phyloP scores from a whole-genome alignment of 192 early-diverging fungal genomes.

The Backusella morwellensis region DNA sequence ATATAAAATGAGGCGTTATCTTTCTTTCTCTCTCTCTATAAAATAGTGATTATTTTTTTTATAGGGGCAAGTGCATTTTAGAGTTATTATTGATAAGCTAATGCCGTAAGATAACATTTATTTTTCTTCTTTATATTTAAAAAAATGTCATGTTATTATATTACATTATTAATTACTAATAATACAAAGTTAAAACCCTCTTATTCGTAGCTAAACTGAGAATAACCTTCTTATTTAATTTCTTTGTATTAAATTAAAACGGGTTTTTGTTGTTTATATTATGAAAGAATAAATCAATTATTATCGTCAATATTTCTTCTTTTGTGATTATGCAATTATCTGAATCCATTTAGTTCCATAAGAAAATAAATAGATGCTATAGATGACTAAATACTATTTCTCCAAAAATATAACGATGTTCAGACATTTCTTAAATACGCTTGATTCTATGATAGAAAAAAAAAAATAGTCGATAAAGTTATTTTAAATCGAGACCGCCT shows the following conservation, averaged over 20 bases:
- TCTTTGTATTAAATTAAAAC: neutral
- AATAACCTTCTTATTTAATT: neutral
- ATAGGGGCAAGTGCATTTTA: neutral
- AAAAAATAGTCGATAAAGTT: neutral
- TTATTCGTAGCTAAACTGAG: neutral
- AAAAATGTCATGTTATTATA: neutral
- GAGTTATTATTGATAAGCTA: neutral
- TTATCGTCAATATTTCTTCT: too few relatives aligned
- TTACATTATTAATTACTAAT: neutral
- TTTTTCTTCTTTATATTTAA: neutral
- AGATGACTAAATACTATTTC: too few relatives aligned
- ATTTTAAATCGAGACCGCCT: neutral
- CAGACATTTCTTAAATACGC: neutral
- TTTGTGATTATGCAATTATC: too few relatives aligned
- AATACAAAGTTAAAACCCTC: neutral
- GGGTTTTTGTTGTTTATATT: neutral
- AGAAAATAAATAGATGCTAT: too few relatives aligned
- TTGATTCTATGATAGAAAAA: neutral
- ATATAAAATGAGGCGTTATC: neutral
- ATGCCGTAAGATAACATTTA: neutral
- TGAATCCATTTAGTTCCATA: too few relatives aligned
- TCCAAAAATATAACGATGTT: neutral
- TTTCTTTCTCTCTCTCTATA: neutral
- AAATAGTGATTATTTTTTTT: neutral
- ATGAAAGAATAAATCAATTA: neutral